Percentiles rank a stretch among this genome's conserved stretches.
These are phyloP conservation scores for Eragrostis nindensis DNA, from an alignment of 176 grass and related monocot genomes.

Conservation along the genomic window DNA sequence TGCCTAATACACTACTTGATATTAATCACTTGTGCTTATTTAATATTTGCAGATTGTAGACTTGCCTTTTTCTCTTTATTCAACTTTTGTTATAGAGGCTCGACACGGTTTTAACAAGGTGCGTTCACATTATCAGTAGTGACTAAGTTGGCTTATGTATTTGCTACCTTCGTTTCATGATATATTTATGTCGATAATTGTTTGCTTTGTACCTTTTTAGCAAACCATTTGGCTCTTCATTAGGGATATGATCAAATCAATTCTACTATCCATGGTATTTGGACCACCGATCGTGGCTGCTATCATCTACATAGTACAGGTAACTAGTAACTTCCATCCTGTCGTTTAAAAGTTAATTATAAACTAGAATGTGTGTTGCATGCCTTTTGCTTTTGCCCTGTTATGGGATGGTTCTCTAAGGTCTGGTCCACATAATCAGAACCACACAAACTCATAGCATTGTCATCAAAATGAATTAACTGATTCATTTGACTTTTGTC, in stretches of 20 bases:
- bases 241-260: slow-evolving; percentile 89
- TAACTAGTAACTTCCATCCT: slow-evolving; percentile 47
- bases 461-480: background rate
- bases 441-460: slow-evolving; percentile 2
- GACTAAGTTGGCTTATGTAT: slow-evolving; percentile 2
- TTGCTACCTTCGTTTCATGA: slow-evolving; percentile 19
- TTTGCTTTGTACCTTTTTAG: slow-evolving; percentile 46
- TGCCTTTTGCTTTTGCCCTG: slow-evolving; percentile 10
- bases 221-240: slow-evolving; percentile 97
- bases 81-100: slow-evolving; percentile 90
- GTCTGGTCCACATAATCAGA: background rate
- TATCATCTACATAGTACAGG: slow-evolving; percentile 95
- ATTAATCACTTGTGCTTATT: slow-evolving; percentile 39
- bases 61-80: slow-evolving; percentile 95
- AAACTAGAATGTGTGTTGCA: background rate
- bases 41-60: slow-evolving; percentile 77
- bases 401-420: background rate
- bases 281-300: slow-evolving; percentile 90
- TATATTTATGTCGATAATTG: slow-evolving; percentile 31
- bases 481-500: slow-evolving; percentile 26
- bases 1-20: slow-evolving; percentile 25
- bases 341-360: slow-evolving; percentile 13
- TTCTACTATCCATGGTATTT: slow-evolving; percentile 81
- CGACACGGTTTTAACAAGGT: slow-evolving; percentile 99
- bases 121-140: background rate